Conservation (phyloP, 1,284 basidiomycete species). For the Boletellus dicymbophilus region DNA sequence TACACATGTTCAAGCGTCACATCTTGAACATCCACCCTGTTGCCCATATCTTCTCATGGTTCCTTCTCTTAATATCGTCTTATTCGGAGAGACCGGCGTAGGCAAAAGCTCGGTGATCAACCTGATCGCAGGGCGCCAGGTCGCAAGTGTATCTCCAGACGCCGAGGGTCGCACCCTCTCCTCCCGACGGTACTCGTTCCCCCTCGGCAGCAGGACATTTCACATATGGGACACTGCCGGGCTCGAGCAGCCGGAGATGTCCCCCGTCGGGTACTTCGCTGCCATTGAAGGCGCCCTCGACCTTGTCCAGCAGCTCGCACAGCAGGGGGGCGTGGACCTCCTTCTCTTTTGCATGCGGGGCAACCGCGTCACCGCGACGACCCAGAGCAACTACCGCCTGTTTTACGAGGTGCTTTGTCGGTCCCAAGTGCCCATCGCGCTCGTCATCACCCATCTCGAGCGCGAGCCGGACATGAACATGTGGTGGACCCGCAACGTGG, state of each 20-base stretch:
- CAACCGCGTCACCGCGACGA: constrained; percentile 30
- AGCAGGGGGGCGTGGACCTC: constrained; percentile 35
- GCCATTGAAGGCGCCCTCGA: constrained; percentile 33
- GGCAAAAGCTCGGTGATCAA: constrained; percentile 31
- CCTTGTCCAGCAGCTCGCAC: constrained; percentile 33
- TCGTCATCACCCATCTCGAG: constrained; percentile 39
- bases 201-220: constrained; percentile 13
- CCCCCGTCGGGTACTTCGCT: constrained; percentile 22
- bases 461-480: constrained; percentile 31
- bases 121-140: constrained; percentile 22
- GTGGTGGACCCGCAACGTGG: constrained; percentile 30
- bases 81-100: constrained; percentile 28
- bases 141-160: constrained; percentile 20
- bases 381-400: constrained; percentile 36
- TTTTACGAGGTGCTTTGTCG: constrained; percentile 37
- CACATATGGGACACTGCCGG: constrained; percentile 40
- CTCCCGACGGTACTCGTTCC: constrained; percentile 28
- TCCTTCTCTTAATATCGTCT: constrained; percentile 25
- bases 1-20: neutral
- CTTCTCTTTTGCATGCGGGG: constrained; percentile 39
- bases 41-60: constrained; percentile 9
- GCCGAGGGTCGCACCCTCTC: constrained; percentile 17
- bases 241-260: constrained; percentile 35
- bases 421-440: constrained; percentile 33
- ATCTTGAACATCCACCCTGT: neutral